These are phyloP conservation scores for Eucalyptus melliodora DNA, from an alignment of 345 rosid genomes.

Conservation along the genomic window DNA sequence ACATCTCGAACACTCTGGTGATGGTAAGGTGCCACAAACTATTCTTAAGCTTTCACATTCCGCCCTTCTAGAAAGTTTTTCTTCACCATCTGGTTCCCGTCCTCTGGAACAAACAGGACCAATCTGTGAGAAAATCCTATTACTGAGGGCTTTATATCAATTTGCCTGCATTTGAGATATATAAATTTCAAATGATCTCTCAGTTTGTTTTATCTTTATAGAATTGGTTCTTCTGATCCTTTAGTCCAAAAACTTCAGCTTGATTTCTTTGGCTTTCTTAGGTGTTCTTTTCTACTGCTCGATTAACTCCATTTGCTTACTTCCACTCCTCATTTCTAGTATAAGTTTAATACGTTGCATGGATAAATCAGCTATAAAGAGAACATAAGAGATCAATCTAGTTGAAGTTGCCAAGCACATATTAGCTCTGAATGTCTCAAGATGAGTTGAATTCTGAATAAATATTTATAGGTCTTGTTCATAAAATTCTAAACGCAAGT, in stretches of 20 bases:
- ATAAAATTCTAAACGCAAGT: no score
- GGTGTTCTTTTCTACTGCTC: not conserved
- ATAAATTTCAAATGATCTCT: not conserved
- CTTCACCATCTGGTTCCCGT: not conserved
- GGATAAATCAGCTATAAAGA: not conserved
- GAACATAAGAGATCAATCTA: not conserved
- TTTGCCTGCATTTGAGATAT: not conserved
- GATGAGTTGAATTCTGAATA: not conserved
- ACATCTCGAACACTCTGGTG: not conserved
- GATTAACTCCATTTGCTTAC: not conserved
- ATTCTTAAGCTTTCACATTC: not conserved
- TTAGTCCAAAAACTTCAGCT: not conserved
- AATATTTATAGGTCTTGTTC: not conserved
- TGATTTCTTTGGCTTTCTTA: not conserved
- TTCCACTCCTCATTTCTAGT: not conserved
- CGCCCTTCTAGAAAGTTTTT: not conserved
- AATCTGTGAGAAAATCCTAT: accelerated
- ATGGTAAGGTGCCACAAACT: not conserved
- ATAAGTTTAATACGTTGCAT: accelerated
- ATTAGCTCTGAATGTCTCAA: not conserved
- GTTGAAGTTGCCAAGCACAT: not conserved
- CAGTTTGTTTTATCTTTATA: not conserved
- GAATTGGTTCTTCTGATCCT: not conserved
- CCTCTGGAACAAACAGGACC: not conserved
- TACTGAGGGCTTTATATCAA: not conserved